Conservation (phyloP, 1,139 yeast genomes). For the Candida neerlandica region DNA sequence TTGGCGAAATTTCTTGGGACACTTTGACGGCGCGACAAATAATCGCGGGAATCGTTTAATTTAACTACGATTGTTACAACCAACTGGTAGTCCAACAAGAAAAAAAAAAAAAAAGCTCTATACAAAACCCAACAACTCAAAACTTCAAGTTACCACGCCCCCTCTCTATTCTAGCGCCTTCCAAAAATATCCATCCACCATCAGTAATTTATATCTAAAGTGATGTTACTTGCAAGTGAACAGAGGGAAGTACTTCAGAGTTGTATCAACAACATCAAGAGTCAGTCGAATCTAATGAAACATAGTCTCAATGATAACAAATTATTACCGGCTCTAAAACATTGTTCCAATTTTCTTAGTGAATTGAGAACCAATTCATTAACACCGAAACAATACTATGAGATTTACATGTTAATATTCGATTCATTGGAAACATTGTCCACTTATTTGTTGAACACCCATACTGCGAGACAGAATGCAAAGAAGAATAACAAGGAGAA, state of each 20-base stretch:
- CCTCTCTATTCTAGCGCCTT: not conserved
- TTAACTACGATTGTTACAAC: not conserved
- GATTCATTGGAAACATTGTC: conserved; percentile 80
- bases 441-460: conserved; percentile 64
- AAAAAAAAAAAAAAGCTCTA: not conserved
- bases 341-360: conserved; percentile 78
- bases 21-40: not conserved
- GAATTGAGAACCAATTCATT: conserved; percentile 78
- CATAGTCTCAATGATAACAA: conserved; percentile 70
- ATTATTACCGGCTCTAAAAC: conserved; percentile 85
- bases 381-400: conserved; percentile 92
- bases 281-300: conserved; percentile 77
- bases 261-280: conserved; percentile 60
- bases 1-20: not conserved
- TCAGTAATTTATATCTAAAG: not conserved
- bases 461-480: conserved; percentile 36
- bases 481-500: conserved; percentile 1
- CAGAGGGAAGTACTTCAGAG: conserved; percentile 40
- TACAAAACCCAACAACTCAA: not conserved
- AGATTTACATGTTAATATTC: conserved; percentile 80
- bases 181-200: not conserved
- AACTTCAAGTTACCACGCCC: not conserved
- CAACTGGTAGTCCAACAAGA: not conserved
- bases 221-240: conserved; percentile 14
- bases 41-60: not conserved